A percentile compares a stretch with the other conserved stretches of the same genome.
These are phyloP conservation scores for Pichia norvegensis DNA, from an alignment of 1,139 yeast species.

Conservation along the genomic window DNA sequence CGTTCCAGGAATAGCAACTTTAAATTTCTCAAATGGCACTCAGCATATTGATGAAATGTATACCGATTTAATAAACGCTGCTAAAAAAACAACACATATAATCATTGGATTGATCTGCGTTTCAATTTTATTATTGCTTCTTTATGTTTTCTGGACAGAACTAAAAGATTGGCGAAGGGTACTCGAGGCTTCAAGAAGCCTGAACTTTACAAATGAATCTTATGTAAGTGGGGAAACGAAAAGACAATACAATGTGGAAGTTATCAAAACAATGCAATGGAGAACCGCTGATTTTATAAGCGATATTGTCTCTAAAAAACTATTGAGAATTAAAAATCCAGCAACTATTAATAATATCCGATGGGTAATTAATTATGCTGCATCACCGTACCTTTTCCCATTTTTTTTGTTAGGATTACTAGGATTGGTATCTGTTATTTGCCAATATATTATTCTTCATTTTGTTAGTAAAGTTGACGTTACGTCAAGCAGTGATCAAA, in stretches of 20 bases:
- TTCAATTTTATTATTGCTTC: slow-evolving; percentile 30
- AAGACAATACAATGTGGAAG: slow-evolving; percentile 19
- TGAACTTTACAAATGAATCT: slow-evolving; percentile 14
- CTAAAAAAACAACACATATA: slow-evolving; percentile 32
- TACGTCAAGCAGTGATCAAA: neutral
- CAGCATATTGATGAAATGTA: slow-evolving; percentile 35
- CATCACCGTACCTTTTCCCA: slow-evolving; percentile 40
- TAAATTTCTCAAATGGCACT: slow-evolving; percentile 19
- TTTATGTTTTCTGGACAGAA: slow-evolving; percentile 39
- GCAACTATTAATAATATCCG: slow-evolving; percentile 22
- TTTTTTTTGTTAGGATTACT: slow-evolving; percentile 40
- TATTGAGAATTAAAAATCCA: slow-evolving; percentile 9
- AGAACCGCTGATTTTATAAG: slow-evolving; percentile 21
- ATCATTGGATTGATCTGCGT: slow-evolving; percentile 36
- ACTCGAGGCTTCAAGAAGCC: slow-evolving; percentile 22
- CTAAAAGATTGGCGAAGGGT: slow-evolving; percentile 44
- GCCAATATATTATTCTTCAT: slow-evolving; percentile 39
- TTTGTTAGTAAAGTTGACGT: slow-evolving; percentile 9
- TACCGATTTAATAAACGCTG: slow-evolving; percentile 24
- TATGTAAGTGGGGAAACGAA: slow-evolving; percentile 7
- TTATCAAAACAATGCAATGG: slow-evolving; percentile 25
- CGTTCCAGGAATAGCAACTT: slow-evolving; percentile 18
- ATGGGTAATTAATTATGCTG: slow-evolving; percentile 47
- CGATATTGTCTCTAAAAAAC: slow-evolving; percentile 10
- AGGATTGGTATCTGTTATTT: slow-evolving; percentile 40